Base-by-base conservation (phyloP, 129 eudicot species). In the Sambucus nigra region DNA sequence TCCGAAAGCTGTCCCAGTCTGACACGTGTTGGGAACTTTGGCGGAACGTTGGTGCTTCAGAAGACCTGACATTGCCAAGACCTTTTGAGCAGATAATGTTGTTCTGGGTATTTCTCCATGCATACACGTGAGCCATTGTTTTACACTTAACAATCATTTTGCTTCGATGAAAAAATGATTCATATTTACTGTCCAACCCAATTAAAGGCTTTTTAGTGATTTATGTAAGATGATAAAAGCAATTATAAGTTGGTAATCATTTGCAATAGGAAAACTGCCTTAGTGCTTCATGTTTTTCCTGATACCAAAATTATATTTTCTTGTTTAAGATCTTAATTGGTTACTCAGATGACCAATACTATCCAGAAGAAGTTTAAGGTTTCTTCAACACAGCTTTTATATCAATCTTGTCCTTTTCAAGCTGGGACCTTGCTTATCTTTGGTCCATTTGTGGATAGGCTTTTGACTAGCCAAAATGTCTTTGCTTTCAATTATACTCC, bases 371-470 rank as follows among this genome's bases (percentile, higher is more conserved):
- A 63, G 52, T 72, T 55, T 28, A 76, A 76, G 63, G 55, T 76
- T 24, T 76, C 83, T 31, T 76, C 83, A n/a, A 76, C 83, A 25
- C 83, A 76, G 52, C 75, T 76, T 10, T 61, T 76, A 39, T 76
- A 76, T 49, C 83, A 76, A 63, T 71, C 83, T 32, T 67, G 78
- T 46, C 78, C 69, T 1, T 71, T 61, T 38, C 83, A 76, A 45
- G 60, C 83, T 51, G 57, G 51, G 59, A 76, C 75, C 24, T 59
- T 76, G 57, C 61, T 76, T 62, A 49, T 76, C 47, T 26, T 71
- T 24, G 83, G 83, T 25, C 83, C 83, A 44, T 71, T 71, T 59
- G 64, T 76, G 53, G 83, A 76, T 63, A 47, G 49, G 51, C 64
- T 71, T 42, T 68, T 76, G 65, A 76, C 78, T 0, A 39, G 40